Evolutionary conservation across 2,329 filamentous ascomycete genomes (phyloP), one percentile per base, ranked within the genome.

Genomic region (Fusarium duplospermum): DNA sequence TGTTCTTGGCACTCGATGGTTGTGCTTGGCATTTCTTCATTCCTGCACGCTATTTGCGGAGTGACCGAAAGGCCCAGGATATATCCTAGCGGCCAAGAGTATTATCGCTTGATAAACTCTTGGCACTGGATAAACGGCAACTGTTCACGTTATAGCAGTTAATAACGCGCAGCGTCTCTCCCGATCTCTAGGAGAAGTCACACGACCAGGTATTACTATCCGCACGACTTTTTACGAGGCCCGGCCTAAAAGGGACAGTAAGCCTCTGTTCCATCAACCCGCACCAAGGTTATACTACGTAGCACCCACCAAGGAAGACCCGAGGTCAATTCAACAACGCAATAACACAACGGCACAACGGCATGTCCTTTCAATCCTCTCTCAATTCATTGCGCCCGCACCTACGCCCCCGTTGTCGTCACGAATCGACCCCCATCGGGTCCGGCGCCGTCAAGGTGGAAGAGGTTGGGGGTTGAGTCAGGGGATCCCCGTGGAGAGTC

Each of bases 261-360:
- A 62, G 60, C 60, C 40, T 50, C 4, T 47, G 31, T 62, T 62
- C 40, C 59, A 38, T 62, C 59, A 52, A 62, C 50, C 59, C 4
- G 13, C 31, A 40, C 10, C 38, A 40, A 42, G 38, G 38, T 60
- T 33, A 7, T 29, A 33, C 24, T 24, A 24, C 24, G 24, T 24
- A 24, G 24, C 24, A 24, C 58, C 58, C 24, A 24, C 58, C 58
- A 61, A 47, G 40, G 58, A 61, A 50, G 33, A 62, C 29, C 59
- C 40, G 59, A 62, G 54, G 33, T 24, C 54, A 57, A 22, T 7
- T 13, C 38, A 42, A 42, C 16, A 52, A 20, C 10, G 24, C 50
- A 54, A 54, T 20, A 31, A 20, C 50, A 54, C 50, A 33, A 14
- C 27, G 47, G 27, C 52, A 35, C 52, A 22, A 35, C 52, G 29